phyloP scores from a whole-genome alignment of 805 yeast species.

The Candida coleopterorum region DNA sequence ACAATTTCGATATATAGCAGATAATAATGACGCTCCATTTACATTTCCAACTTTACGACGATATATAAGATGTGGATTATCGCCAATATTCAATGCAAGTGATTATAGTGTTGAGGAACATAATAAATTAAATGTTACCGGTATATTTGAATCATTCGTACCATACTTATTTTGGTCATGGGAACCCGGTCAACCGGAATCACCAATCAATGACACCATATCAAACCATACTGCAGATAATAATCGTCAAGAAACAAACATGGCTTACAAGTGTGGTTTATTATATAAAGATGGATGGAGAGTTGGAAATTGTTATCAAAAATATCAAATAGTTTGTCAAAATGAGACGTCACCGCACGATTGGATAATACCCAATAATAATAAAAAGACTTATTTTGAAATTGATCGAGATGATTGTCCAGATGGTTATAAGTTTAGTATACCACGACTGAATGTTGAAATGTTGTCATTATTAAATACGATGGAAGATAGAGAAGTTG shows the following conservation, averaged over 20 bases:
- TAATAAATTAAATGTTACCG: slow-evolving; percentile 21
- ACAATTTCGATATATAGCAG: slow-evolving; percentile 29
- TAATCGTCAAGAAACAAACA: slow-evolving; percentile 2
- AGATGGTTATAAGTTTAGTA: slow-evolving; percentile 23
- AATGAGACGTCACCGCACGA: slow-evolving; percentile 29
- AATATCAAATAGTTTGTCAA: slow-evolving; percentile 54
- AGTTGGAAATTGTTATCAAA: slow-evolving; percentile 61
- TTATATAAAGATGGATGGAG: slow-evolving; percentile 49
- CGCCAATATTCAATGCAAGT: slow-evolving; percentile 53
- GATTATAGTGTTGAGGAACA: slow-evolving; percentile 7
- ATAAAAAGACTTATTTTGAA: slow-evolving; percentile 39
- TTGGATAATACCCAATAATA: slow-evolving; percentile 39
- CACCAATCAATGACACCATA: background rate
- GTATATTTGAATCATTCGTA: slow-evolving; percentile 21
- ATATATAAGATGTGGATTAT: slow-evolving; percentile 52
- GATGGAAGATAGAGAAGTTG: slow-evolving; percentile 19
- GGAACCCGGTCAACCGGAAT: slow-evolving; percentile 31
- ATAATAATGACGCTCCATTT: slow-evolving; percentile 34
- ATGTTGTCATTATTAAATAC: slow-evolving; percentile 25
- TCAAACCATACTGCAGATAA: background rate
- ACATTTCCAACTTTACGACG: slow-evolving; percentile 30
- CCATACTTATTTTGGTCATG: slow-evolving; percentile 66
- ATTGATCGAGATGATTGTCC: slow-evolving; percentile 32
- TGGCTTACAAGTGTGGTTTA: slow-evolving; percentile 40
- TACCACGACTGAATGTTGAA: slow-evolving; percentile 34